Base-by-base conservation (phyloP, 345 rosid genomes). In the Angophora floribunda region DNA sequence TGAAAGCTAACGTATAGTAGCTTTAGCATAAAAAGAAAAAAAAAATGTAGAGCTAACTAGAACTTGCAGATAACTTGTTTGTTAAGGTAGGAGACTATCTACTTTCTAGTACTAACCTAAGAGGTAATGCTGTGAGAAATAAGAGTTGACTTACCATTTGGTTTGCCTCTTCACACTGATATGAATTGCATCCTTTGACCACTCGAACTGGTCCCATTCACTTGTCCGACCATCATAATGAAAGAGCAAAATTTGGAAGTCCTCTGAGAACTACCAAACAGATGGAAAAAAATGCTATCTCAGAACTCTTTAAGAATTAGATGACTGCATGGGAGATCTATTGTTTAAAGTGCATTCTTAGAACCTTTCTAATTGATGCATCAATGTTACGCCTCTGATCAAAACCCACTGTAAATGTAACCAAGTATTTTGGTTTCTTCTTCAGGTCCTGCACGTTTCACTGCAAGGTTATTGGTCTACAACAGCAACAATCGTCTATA, bases 201-300 rank as follows among this genome's bases (percentile, higher is more conserved):
- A 97, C 93, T 95, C 98, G 91, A 94, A 95, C 88, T 94, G 93
- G 65, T 96, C 98, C 99, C 99, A 97, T 90, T 97, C 98, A 91
- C 95, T 96, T 59, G 94, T 91, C 82, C 92, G 97, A 87, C 99
- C 99, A 92, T 97, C 99, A 89, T 96, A 96, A 90, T 97, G 99
- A 88, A 95, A 96, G n/a, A 97, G 97, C 92, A 96, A 49, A 89
- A 96, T 94, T 87, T 94, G 94, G 93, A 97, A 97, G 90, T 96
- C 97, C 90, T 96, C 96, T 28, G 97, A 94, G 94, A 97, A 96
- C 99, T 97, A 88, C 49, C 88, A 89, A 87, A 67, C 89, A 89
- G 79, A 84, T 57, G 67, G 30, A 88, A n/a, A 87, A 90, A 90
- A 22, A 85, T 91, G 93, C 89, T 50, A 89, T 55, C 89, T 28